These are phyloP conservation scores for Coemansia sp. DNA, from an alignment of 192 early-diverging fungal genomes.

Conservation along the genomic window DNA sequence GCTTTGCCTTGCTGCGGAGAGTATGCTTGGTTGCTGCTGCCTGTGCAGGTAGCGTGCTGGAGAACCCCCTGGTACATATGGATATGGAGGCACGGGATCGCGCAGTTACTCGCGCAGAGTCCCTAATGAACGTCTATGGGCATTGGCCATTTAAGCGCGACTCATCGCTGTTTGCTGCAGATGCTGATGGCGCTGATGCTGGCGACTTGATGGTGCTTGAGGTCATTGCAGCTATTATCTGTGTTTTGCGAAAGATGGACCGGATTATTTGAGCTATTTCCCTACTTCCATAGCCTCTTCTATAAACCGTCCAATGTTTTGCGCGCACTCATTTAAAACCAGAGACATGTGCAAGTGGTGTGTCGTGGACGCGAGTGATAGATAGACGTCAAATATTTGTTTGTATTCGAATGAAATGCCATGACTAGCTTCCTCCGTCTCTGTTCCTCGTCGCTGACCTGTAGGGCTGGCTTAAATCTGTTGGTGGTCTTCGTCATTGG, in stretches of 20 bases:
- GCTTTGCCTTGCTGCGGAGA: slow-evolving; percentile 66
- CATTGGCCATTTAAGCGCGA: slow-evolving; percentile 66
- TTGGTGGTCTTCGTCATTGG: no score
- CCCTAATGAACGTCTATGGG: slow-evolving; percentile 84
- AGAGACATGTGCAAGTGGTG: no score
- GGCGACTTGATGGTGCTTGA: slow-evolving; percentile 61
- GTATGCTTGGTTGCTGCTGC: slow-evolving; percentile 91
- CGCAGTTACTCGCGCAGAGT: slow-evolving; percentile 86
- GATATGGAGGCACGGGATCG: slow-evolving; percentile 83
- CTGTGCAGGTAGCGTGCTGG: slow-evolving; percentile 95
- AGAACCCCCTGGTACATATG: slow-evolving; percentile 86
- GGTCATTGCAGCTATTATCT: slow-evolving; percentile 74
- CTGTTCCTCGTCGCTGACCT: no score
- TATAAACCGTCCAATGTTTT: neutral
- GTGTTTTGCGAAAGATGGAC: slow-evolving; percentile 89
- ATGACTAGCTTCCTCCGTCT: no score
- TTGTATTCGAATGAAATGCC: no score
- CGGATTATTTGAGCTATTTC: slow-evolving; percentile 57
- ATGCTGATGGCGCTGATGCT: slow-evolving; percentile 56
- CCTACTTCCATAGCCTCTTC: neutral
- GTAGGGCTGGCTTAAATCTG: no score
- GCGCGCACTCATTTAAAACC: neutral
- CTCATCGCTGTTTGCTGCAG: slow-evolving; percentile 55
- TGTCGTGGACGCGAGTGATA: no score
- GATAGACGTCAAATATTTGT: no score